A percentile compares a stretch with the other conserved stretches of the same genome.
These are phyloP conservation scores for Stachybotrys chartarum DNA, from an alignment of 2,329 filamentous ascomycete genomes.

Conservation along the genomic window DNA sequence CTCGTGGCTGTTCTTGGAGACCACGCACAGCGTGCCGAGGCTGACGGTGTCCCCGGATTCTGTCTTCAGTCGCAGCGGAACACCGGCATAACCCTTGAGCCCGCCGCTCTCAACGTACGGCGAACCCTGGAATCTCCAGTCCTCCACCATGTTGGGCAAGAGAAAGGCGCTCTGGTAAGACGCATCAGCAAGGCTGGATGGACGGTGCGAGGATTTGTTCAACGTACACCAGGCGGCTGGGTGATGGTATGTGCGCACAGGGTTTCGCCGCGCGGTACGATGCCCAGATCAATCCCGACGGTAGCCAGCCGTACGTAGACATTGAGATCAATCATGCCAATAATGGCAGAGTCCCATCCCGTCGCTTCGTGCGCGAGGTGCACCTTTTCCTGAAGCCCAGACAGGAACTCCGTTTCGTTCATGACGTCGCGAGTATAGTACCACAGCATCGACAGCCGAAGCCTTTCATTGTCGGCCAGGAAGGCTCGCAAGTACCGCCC, in stretches of 20 bases:
- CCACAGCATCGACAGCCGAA: slow-evolving; percentile 28
- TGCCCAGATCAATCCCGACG: slow-evolving; percentile 29
- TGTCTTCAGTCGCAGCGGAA: slow-evolving; percentile 28
- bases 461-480: slow-evolving; percentile 19
- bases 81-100: slow-evolving; percentile 32
- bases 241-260: slow-evolving; percentile 37
- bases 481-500: slow-evolving; percentile 13
- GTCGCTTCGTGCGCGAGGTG: slow-evolving; percentile 30
- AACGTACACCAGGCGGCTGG: slow-evolving; percentile 19
- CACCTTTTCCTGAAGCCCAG: slow-evolving; percentile 33
- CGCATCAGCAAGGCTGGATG: background rate
- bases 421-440: slow-evolving; percentile 34
- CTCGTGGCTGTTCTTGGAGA: slow-evolving; percentile 24
- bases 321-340: slow-evolving; percentile 34
- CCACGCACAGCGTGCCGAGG: slow-evolving; percentile 35
- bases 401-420: slow-evolving; percentile 30
- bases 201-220: background rate
- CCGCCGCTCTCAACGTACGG: slow-evolving; percentile 32
- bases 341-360: slow-evolving; percentile 38
- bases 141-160: slow-evolving; percentile 30
- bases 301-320: slow-evolving; percentile 34
- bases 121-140: slow-evolving; percentile 35
- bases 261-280: slow-evolving; percentile 36
- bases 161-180: slow-evolving; percentile 26
- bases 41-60: slow-evolving; percentile 30